phyloP scores from a whole-genome alignment of 78 protist genomes.

The Chrysochromulina parva region DNA sequence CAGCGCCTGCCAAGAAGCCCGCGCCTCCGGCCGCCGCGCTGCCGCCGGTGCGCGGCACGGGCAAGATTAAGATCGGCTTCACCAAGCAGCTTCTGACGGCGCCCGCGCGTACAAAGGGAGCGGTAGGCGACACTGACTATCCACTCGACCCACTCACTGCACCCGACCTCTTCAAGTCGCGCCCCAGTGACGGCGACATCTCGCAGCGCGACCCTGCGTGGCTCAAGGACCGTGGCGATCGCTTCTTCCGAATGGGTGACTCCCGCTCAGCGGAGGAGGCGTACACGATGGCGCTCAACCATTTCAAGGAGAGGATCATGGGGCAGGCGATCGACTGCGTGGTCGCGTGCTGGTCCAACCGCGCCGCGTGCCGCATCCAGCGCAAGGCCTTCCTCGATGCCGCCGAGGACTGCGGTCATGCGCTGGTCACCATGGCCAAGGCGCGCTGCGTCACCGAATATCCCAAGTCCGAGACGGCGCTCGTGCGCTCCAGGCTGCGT shows the following conservation, averaged over 20 bases:
- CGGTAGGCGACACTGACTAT: background rate
- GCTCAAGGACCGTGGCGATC: slow-evolving; percentile 21
- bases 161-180: background rate
- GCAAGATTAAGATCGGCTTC: background rate
- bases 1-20: background rate
- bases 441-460: slow-evolving; percentile 3
- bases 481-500: background rate
- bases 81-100: background rate
- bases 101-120: slow-evolving; percentile 18
- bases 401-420: background rate
- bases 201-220: slow-evolving; percentile 25
- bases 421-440: background rate
- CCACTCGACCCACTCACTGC: background rate
- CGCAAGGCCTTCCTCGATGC: background rate
- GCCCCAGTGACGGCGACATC: background rate
- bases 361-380: background rate
- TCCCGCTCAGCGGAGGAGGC: background rate
- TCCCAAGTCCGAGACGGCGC: background rate
- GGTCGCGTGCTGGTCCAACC: slow-evolving; percentile 15
- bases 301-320: background rate
- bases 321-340: slow-evolving; percentile 19
- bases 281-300: background rate
- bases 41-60: background rate
- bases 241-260: background rate
- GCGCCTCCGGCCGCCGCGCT: background rate